Base-by-base conservation (phyloP, 495 filamentous ascomycete species). In the Penicillium manginii region DNA sequence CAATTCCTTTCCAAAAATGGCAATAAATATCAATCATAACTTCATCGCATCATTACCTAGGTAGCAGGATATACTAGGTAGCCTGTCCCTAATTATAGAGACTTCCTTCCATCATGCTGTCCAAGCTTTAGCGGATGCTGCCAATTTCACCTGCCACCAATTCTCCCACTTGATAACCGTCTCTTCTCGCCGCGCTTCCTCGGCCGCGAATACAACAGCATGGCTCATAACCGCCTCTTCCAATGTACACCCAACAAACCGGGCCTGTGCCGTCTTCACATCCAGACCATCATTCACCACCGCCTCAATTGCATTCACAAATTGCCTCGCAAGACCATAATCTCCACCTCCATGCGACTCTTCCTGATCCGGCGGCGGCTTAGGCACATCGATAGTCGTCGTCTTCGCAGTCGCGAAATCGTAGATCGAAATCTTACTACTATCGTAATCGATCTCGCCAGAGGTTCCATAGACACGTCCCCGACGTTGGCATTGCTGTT, bases 121-220 rank as follows among this genome's bases (percentile, higher is more conserved):
- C 22, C 55, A 66, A 52, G 45, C 49, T 14, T 31, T 56, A 61
- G 52, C 58, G 32, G 60, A 63, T 47, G 32, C 42, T 39, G 23
- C 55, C 55, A 74, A 52, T 54, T 86, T 79, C 55, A 69, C 64
- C n/a, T 71, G 67, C 90, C 91, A 97, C 93, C 93, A 97, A 29
- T 82, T 73, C 52, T 72, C 70, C 90, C 92, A 97, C 57, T 85
- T 81, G 0, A 98, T 73, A 29, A 93, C 86, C 65, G 80, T 86
- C 64, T 83, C 83, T 47, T 82, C 79, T 31, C 70, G 74, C 54
- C 96, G 80, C 15, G 93, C 91, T 64, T 96, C 88, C 73, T 98
- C 96, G 0, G 93, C 93, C 37, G 91, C 92, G 77, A 96, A 98
- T 2, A 97, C 94, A 74, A 94, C 85, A 1, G 90, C 93, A 77